Evolutionary conservation across 352 stramenopile genomes (phyloP).

Genomic region (Peronospora tabacina): DNA sequence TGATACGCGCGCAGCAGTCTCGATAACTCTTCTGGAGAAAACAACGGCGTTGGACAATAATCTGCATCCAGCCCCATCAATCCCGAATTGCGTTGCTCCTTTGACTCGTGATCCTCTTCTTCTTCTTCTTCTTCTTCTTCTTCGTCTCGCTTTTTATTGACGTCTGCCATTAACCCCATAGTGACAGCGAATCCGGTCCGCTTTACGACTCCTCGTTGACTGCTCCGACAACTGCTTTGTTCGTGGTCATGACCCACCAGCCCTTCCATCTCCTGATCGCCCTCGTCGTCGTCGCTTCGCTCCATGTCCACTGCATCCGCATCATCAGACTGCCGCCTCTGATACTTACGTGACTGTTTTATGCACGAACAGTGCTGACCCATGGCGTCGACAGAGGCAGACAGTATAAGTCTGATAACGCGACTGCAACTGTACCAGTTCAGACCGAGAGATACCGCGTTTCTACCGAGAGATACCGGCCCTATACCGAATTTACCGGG

Average conservation of each 20-base stretch:
- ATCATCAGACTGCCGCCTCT: conserved; percentile 52
- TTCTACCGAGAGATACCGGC: too few species aligned
- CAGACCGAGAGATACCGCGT: too few species aligned
- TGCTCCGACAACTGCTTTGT: conserved; percentile 14
- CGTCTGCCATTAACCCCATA: conserved; percentile 6
- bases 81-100: conserved; percentile 19
- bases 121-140: conserved; percentile 9
- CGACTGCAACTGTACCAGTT: conserved; percentile 3
- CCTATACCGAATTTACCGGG: too few species aligned
- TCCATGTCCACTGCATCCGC: conserved; percentile 30
- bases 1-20: conserved; percentile 63
- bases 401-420: conserved; percentile 9
- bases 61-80: conserved; percentile 25
- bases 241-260: conserved; percentile 13
- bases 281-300: conserved; percentile 20
- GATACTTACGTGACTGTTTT: conserved; percentile 51
- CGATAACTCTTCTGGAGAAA: conserved; percentile 22
- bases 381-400: conserved; percentile 30
- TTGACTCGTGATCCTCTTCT: conserved; percentile 18
- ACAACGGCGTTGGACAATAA: conserved; percentile 28
- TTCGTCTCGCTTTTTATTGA: conserved; percentile 8
- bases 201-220: conserved; percentile 13
- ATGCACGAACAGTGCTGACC: conserved; percentile 72
- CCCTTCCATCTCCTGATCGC: conserved; percentile 24
- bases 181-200: conserved; percentile 6